Evolutionary conservation across 1,139 yeast species (phyloP), one percentile per base, ranked within the genome.

Genomic region (Saccharomycopsis hybrid): DNA sequence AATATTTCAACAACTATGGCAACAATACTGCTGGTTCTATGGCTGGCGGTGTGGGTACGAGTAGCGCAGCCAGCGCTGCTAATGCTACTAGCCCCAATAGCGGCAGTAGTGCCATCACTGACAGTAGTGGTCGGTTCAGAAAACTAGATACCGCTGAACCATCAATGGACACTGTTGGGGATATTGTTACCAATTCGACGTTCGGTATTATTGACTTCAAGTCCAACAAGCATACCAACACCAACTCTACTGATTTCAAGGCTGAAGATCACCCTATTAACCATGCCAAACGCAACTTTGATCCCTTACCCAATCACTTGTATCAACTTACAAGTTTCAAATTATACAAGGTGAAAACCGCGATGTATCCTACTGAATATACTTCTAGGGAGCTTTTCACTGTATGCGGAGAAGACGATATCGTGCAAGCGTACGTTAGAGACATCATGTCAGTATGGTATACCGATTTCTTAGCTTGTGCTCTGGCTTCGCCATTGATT

Each of bases 361-460:
- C 35, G 5, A 39, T 25, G 28, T 42, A 41, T 25, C 13, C 41
- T 9, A 38, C 13, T n/a, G n/a, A 24, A 18, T 46, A 24, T 8
- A 18, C 37, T 18, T 35, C 39, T 9, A 27, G 28, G 5, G 37
- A 11, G 5, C 13, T 30, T 1, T 47, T 31, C 30, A 30, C 18
- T 3, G 50, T 50, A 7, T 46, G 48, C 28, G 53, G 53, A 5
- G 53, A 50, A 33, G 48, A 50, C 8, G 50, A 50, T 31, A 31
- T 30, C 18, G 24, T 39, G 18, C 31, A 18, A 9, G 47, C 49
- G n/a, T 33, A 36, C 30, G 32, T 41, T 13, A 27, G 53, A 18
- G 45, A 41, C 25, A 30, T 40, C 4, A 9, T 50, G 28, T 13
- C n/a, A 18, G 36, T 43, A 9, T 50, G 53, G 53, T 41, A 30